Evolutionary conservation across 2,329 filamentous ascomycete genomes (phyloP).

Genomic region (Apiospora phragmitis): DNA sequence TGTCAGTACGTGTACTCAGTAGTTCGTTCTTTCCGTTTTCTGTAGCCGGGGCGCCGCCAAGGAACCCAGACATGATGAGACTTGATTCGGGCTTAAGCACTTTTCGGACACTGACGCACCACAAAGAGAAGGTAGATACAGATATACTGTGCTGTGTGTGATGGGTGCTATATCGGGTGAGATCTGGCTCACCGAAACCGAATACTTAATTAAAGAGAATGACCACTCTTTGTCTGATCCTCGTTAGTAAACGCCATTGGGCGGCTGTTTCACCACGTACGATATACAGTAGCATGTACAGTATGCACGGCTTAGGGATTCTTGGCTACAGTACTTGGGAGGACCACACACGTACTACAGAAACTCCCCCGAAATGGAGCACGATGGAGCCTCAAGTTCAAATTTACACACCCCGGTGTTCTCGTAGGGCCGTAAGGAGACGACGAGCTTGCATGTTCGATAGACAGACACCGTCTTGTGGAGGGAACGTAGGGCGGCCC

Average conservation of each 20-base stretch:
- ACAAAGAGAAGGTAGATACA: not conserved
- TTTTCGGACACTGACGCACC: not conserved
- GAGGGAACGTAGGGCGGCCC: slow-evolving; percentile 7
- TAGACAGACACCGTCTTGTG: slow-evolving; percentile 6
- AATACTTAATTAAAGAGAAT: not conserved
- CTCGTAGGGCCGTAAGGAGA: not conserved
- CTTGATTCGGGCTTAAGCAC: slow-evolving; percentile 4
- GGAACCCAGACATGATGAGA: not conserved
- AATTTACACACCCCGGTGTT: not conserved
- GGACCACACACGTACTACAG: not conserved
- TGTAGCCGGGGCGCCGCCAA: not conserved
- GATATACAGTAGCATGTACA: not conserved
- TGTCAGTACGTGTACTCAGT: not conserved
- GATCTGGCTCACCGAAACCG: not conserved
- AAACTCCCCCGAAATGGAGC: not conserved
- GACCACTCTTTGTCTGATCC: not conserved
- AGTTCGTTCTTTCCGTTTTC: not conserved
- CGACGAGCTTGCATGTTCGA: not conserved
- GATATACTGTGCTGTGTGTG: not conserved
- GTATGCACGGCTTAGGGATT: not conserved
- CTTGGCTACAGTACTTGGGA: not conserved
- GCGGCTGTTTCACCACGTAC: slow-evolving; percentile 4
- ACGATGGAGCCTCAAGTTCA: not conserved
- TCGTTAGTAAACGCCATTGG: slow-evolving; percentile 4
- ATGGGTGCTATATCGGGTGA: not conserved